These are phyloP conservation scores for Buxus sempervirens DNA, from an alignment of 164 flowering plant species.

Conservation along the genomic window DNA sequence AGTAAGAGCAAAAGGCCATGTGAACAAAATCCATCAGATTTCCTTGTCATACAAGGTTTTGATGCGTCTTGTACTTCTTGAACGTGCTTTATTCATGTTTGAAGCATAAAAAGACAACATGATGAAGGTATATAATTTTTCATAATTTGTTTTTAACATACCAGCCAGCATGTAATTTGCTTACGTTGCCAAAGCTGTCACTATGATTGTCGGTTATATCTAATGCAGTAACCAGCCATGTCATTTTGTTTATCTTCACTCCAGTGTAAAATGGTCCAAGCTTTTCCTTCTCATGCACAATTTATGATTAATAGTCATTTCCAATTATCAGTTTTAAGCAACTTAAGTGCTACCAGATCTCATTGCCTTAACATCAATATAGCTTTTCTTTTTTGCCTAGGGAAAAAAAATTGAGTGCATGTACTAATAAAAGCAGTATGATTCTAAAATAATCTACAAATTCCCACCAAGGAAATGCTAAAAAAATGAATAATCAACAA, in stretches of 20 bases:
- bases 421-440: too few species aligned
- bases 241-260: neutral
- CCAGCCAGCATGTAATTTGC: neutral
- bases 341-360: neutral
- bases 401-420: too few species aligned
- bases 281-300: neutral
- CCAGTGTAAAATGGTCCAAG: too few species aligned
- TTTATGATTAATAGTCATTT: neutral
- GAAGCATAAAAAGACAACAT: neutral
- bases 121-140: too few species aligned
- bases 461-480: neutral
- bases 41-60: neutral
- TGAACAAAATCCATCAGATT: neutral
- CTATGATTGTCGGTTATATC: neutral
- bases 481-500: neutral
- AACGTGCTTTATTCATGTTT: neutral
- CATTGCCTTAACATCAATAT: too few species aligned
- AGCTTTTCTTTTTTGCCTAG: too few species aligned
- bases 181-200: neutral
- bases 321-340: too few species aligned
- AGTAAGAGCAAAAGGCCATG: neutral
- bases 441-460: too few species aligned
- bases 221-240: neutral
- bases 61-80: neutral
- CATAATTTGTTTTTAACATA: neutral